Evolutionary conservation across 2,329 filamentous ascomycete genomes (phyloP).

Genomic region (Hymenoscyphus linearis): DNA sequence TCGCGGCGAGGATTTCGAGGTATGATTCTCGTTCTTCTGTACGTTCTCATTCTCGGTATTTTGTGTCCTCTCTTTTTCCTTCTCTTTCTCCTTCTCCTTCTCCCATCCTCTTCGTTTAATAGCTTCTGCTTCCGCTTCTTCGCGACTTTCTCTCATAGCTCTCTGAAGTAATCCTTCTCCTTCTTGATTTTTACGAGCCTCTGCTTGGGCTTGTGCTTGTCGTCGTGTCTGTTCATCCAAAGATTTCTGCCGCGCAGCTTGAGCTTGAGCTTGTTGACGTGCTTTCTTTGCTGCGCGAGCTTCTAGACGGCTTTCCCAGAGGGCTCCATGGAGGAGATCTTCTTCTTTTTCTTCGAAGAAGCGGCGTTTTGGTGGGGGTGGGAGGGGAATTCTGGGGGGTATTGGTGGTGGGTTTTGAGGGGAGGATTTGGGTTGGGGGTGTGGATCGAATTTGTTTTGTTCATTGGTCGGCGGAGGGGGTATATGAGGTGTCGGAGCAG

Average conservation of each 20-base stretch:
- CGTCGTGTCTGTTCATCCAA: neutral
- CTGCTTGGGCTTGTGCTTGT: neutral
- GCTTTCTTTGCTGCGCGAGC: conserved; percentile 1
- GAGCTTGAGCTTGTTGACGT: neutral
- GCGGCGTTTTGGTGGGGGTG: conserved; percentile 8
- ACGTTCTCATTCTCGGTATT: too few relatives aligned
- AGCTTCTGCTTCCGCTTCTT: too few relatives aligned
- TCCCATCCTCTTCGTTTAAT: too few relatives aligned
- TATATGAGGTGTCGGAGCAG: neutral
- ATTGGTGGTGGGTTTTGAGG: neutral
- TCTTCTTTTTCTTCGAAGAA: conserved; percentile 30
- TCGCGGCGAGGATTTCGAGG: neutral
- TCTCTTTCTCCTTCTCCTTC: too few relatives aligned
- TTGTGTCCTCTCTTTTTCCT: too few relatives aligned
- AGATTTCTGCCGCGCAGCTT: neutral
- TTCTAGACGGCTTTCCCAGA: conserved; percentile 21
- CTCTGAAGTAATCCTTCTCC: too few relatives aligned
- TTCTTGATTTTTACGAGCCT: too few relatives aligned
- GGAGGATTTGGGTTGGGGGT: neutral
- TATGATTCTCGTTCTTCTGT: too few relatives aligned
- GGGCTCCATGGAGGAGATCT: conserved; percentile 22
- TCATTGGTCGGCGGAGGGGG: neutral
- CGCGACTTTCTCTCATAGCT: too few relatives aligned
- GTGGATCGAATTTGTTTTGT: neutral
- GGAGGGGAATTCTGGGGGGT: neutral